A percentile compares a stretch with the other conserved stretches of the same genome.
Conservation (phyloP, 108 stramenopile genomes). For the Chaetoceros tenuissimus region DNA sequence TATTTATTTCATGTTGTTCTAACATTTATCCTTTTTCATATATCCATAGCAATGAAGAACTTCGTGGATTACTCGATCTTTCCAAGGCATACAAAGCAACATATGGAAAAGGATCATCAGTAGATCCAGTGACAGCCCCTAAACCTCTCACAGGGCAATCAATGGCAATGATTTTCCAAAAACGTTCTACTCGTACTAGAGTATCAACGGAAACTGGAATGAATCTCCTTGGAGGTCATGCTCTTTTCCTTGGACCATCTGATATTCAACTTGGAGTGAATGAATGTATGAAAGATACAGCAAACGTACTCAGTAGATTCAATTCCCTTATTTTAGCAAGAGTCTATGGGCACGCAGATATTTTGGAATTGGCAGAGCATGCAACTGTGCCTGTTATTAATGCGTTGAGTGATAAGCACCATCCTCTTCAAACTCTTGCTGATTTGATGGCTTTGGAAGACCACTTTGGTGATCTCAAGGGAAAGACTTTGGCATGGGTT, state of each 20-base stretch:
- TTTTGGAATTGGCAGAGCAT: slow-evolving; percentile 73
- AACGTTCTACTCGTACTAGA: slow-evolving; percentile 92
- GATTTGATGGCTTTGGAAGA: slow-evolving; percentile 94
- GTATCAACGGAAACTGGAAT: slow-evolving; percentile 96
- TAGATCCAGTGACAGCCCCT: slow-evolving; percentile 29
- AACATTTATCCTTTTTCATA: background rate
- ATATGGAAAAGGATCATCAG: slow-evolving; percentile 45
- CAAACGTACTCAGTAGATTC: slow-evolving; percentile 85
- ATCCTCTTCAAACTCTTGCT: slow-evolving; percentile 96
- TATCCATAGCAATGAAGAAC: slow-evolving; percentile 59
- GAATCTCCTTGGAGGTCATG: slow-evolving; percentile 85
- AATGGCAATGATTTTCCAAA: slow-evolving; percentile 94
- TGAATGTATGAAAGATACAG: slow-evolving; percentile 90
- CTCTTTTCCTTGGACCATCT: slow-evolving; percentile 87
- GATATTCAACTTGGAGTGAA: slow-evolving; percentile 97
- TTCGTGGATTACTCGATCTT: slow-evolving; percentile 71
- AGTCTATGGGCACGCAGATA: slow-evolving; percentile 81
- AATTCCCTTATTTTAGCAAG: slow-evolving; percentile 89
- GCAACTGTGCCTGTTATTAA: slow-evolving; percentile 93
- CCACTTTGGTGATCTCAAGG: slow-evolving; percentile 70
- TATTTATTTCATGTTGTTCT: background rate
- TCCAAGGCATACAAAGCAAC: slow-evolving; percentile 62
- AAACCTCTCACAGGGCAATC: slow-evolving; percentile 79
- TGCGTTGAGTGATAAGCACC: slow-evolving; percentile 90
- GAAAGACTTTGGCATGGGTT: slow-evolving; percentile 93